Base-by-base conservation (phyloP, 768 basidiomycete species). In the Rhodotorula graminis region DNA sequence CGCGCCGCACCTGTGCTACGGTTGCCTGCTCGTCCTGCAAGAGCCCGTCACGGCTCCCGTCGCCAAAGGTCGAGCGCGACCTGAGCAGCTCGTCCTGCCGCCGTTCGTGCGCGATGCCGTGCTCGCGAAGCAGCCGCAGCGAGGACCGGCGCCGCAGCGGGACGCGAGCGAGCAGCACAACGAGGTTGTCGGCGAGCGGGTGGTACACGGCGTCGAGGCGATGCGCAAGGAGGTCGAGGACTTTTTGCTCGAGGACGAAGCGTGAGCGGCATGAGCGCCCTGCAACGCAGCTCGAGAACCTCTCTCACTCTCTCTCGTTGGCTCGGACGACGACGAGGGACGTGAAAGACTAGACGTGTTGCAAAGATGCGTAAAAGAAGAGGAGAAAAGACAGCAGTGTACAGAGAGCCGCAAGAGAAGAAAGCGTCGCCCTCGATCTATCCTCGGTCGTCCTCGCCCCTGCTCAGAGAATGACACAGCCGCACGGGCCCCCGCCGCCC, bases 1-100 rank as follows among this genome's bases (percentile, higher is more conserved):
- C 18, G 67, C 73, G 0, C 16, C n/a, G 27, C 60, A 69, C 52
- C 44, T 71, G 3, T 75, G 74, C 65, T 75, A 75, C 70, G 70
- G 60, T 31, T 75, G 74, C 62, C 60, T 75, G 25, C 60, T 75
- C 46, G 56, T 66, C 47, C 49, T 69, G 31, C 64, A 65, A 37
- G 60, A 56, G 44, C 64, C 63, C 31, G n/a, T 6, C 21, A 11
- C 33, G 16, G 49, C 46, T 2, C 33, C 50, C 27, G 25, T 46
- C 33, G 46, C 52, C 21, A 23, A 33, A 37, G 21, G 57, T 15
- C 57, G 55, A 21, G 14, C 18, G 12, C 47, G 15, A 8, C 16
- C 23, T 10, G 62, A 18, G 10, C 44, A 42, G 46, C 15, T 58
- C 3, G 65, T 44, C 10, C 53, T 75, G 19, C 74, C 74, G 56